Conservation (phyloP, 169 alveolate species). For the Neospora caninum region DNA sequence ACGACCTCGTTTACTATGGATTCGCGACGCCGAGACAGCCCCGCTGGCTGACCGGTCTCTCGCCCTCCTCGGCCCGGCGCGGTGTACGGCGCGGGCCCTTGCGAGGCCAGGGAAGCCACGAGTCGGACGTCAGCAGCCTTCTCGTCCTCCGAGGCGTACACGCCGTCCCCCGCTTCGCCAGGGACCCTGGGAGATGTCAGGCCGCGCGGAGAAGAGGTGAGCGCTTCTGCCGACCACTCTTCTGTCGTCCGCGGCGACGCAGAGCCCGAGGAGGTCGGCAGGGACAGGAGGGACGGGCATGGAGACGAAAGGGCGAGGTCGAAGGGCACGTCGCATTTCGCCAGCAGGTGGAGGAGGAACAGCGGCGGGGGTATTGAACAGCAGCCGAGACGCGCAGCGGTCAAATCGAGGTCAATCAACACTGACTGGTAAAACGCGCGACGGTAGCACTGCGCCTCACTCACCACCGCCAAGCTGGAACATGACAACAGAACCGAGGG, state of each 20-base stretch:
- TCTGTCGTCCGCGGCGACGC: neutral
- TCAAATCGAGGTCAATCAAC: neutral
- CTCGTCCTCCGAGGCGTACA: neutral
- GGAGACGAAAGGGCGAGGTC: neutral
- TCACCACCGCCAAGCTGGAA: neutral
- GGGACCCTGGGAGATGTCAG: neutral
- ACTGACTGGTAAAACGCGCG: conserved; percentile 35
- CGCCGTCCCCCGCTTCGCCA: neutral
- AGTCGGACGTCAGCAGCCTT: neutral
- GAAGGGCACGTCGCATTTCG: neutral
- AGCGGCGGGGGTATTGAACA: neutral
- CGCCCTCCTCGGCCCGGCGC: neutral
- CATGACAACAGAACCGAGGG: neutral
- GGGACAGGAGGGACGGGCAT: neutral
- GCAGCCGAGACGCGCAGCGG: neutral
- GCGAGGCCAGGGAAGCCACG: neutral
- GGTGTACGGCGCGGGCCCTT: neutral
- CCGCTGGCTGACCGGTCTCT: neutral
- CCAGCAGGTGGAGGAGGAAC: neutral
- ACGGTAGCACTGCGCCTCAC: conserved; percentile 15
- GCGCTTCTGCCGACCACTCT: neutral
- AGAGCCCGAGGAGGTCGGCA: neutral
- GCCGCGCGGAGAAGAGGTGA: neutral
- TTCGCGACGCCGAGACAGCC: neutral
- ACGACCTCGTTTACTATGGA: neutral